A percentile compares a stretch with the other conserved stretches of the same genome.
phyloP scores from a whole-genome alignment of 192 early-diverging fungal genomes.

The Gonapodya sp. region DNA sequence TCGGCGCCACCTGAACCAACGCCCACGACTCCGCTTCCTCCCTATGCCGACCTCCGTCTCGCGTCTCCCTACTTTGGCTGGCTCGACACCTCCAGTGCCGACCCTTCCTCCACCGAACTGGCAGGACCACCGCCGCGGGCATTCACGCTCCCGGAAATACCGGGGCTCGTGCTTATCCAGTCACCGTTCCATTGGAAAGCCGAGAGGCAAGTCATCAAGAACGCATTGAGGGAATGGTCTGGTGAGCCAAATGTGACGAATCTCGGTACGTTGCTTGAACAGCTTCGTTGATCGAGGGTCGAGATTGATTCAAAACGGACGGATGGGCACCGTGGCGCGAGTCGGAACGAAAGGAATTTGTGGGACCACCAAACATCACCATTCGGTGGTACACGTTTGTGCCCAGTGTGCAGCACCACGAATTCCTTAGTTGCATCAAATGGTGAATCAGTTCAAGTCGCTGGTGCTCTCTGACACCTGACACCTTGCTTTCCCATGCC shows the following conservation, averaged over 20 bases:
- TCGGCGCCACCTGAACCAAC: no score
- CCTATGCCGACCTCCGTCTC: background rate
- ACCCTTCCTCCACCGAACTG: no score
- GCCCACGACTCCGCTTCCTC: background rate
- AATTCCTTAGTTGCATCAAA: no score
- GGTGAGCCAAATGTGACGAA: slow-evolving; percentile 74
- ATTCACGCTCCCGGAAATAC: slow-evolving; percentile 25
- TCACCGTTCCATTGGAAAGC: slow-evolving; percentile 60
- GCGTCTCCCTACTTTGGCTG: background rate
- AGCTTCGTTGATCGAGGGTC: no score
- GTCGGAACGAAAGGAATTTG: no score
- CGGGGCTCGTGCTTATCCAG: slow-evolving; percentile 72
- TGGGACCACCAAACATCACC: no score
- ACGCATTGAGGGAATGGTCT: slow-evolving; percentile 68
- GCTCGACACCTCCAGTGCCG: background rate
- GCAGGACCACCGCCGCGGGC: slow-evolving; percentile 14
- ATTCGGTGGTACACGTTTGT: no score
- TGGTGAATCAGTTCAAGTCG: no score
- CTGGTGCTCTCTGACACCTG: no score
- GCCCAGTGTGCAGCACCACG: no score
- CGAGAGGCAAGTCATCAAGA: slow-evolving; percentile 59
- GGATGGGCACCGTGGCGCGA: no score
- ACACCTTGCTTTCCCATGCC: background rate
- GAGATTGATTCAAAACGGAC: no score
- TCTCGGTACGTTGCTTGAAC: slow-evolving; percentile 43